Conservation (phyloP, 2,329 filamentous ascomycete species). For the Clonostachys rhizophaga region DNA sequence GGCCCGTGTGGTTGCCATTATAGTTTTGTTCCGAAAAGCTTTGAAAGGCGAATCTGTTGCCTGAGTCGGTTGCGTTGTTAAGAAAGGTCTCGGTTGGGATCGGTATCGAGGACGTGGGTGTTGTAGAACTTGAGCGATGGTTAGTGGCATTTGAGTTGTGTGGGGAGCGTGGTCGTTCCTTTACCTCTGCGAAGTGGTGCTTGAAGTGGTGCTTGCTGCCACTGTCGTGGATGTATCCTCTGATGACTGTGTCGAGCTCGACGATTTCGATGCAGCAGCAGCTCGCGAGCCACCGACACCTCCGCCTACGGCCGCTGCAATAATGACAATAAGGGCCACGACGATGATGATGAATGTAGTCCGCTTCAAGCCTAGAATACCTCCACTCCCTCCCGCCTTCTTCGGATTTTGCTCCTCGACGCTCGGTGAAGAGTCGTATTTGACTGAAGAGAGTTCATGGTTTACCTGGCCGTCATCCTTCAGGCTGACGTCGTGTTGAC, state of each 20-base stretch:
- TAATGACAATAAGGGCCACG: not conserved
- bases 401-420: too few species aligned
- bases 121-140: not conserved
- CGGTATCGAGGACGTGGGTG: slow-evolving; percentile 1
- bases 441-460: too few species aligned
- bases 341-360: slow-evolving; percentile 2
- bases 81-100: slow-evolving; percentile 7
- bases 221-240: not conserved
- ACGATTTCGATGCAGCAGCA: slow-evolving; percentile 1
- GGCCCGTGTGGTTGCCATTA: slow-evolving; percentile 10
- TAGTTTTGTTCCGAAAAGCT: slow-evolving; percentile 16
- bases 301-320: slow-evolving; percentile 2
- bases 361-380: slow-evolving; percentile 1
- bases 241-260: not conserved
- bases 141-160: not conserved
- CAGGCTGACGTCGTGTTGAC: too few species aligned
- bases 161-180: not conserved
- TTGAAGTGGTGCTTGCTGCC: not conserved
- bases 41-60: slow-evolving; percentile 18
- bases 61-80: slow-evolving; percentile 12
- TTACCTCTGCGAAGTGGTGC: not conserved
- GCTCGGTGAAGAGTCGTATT: too few species aligned
- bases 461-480: too few species aligned
- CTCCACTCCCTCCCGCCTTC: not conserved
- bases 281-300: slow-evolving; percentile 2